Conservation (phyloP, 768 basidiomycete genomes). For the Dictyophora rubrovolvata region DNA sequence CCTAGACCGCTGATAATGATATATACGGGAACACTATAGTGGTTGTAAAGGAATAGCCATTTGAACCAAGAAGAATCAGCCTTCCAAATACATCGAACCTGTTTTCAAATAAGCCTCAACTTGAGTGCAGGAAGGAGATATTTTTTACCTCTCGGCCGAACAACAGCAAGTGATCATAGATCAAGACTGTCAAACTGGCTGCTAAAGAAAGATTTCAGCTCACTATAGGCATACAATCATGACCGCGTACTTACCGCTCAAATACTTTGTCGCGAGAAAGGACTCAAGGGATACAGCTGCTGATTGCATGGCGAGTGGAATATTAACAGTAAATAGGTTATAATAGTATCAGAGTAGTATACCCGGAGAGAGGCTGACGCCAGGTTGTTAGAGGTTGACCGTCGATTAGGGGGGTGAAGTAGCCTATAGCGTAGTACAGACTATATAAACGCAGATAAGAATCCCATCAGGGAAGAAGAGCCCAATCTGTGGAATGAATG, state of each 20-base stretch:
- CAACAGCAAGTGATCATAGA: conserved; percentile 35
- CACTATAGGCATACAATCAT: no score
- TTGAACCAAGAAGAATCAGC: conserved; percentile 29
- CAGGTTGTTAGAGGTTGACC: no score
- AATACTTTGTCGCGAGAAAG: neutral
- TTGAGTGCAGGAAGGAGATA: neutral
- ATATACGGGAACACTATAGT: conserved; percentile 26
- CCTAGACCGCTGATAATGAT: conserved; percentile 16
- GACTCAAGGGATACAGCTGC: neutral
- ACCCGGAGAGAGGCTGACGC: no score
- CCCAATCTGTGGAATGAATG: neutral
- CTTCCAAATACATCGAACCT: conserved; percentile 26
- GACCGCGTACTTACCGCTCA: neutral
- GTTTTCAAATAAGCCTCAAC: neutral
- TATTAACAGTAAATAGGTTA: neutral
- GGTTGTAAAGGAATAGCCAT: conserved; percentile 29
- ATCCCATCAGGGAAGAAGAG: neutral
- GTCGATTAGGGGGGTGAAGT: no score
- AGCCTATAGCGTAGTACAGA: no score
- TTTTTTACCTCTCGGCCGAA: conserved; percentile 29
- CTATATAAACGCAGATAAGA: no score
- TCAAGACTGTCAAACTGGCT: conserved; percentile 22
- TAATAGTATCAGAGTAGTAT: neutral
- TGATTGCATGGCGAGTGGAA: neutral
- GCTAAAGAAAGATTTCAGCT: conserved; percentile 13